Evolutionary conservation across 768 basidiomycete species (phyloP).

Genomic region (Russula virescens): DNA sequence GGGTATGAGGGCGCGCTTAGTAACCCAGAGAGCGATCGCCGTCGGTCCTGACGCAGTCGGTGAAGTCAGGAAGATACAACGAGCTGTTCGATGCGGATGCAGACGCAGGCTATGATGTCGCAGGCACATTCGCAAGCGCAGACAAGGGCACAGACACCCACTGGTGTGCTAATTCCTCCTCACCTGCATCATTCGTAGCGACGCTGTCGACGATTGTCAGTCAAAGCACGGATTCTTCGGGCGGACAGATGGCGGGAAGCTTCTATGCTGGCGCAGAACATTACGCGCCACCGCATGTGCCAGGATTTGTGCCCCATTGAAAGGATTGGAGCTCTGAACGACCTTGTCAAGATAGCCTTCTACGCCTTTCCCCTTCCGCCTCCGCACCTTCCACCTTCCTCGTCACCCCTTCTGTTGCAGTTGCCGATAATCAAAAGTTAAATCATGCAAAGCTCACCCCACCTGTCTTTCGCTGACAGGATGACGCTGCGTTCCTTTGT

Average conservation of each 20-base stretch:
- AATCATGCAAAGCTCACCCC: neutral
- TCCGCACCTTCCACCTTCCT: neutral
- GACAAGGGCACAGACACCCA: constrained; percentile 14
- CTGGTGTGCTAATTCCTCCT: neutral
- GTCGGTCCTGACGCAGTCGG: too few species aligned
- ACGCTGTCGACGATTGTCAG: constrained; percentile 50
- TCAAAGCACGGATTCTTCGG: constrained; percentile 47
- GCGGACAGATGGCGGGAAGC: constrained; percentile 41
- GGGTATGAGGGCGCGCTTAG: constrained; percentile 40
- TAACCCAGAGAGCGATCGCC: constrained; percentile 52
- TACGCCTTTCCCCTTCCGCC: too few species aligned
- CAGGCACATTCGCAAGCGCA: constrained; percentile 17
- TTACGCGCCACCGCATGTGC: constrained; percentile 21
- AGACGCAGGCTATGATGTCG: neutral
- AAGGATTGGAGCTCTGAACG: neutral
- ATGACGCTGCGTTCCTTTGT: neutral
- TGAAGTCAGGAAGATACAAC: too few species aligned
- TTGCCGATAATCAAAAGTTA: neutral
- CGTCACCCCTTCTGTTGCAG: neutral
- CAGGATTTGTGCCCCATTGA: constrained; percentile 4
- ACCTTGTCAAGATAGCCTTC: too few species aligned
- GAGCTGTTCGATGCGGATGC: too few species aligned
- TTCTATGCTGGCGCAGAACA: constrained; percentile 36
- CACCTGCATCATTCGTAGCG: constrained; percentile 63
- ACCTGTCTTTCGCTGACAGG: neutral